A percentile compares a stretch with the other conserved stretches of the same genome.
These are phyloP conservation scores for Ascochyta rabiei DNA, from an alignment of 2,329 filamentous ascomycete genomes.

Conservation along the genomic window DNA sequence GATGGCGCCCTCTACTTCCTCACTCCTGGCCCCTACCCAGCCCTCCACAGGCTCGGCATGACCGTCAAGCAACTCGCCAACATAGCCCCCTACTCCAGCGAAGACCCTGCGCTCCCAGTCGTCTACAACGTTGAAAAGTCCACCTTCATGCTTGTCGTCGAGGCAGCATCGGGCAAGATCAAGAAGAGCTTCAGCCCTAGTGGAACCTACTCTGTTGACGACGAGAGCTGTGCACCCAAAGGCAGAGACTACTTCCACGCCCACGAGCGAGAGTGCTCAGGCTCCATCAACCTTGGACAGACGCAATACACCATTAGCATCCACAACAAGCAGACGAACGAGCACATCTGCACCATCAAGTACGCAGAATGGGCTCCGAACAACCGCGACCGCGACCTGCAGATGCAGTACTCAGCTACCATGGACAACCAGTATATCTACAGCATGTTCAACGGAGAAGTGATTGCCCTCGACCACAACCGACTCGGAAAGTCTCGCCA, in stretches of 20 bases:
- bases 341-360: conserved; percentile 83
- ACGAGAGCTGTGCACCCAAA: conserved; percentile 75
- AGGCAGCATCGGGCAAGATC: conserved; percentile 82
- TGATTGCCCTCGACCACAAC: conserved; percentile 79
- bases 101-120: conserved; percentile 69
- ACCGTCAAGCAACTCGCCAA: conserved; percentile 90
- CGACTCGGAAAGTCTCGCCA: conserved; percentile 47
- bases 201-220: conserved; percentile 70
- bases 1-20: conserved; percentile 89
- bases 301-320: conserved; percentile 92
- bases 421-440: conserved; percentile 91
- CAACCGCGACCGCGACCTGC: conserved; percentile 85
- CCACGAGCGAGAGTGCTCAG: conserved; percentile 69
- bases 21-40: conserved; percentile 67
- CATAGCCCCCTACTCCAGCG: conserved; percentile 75
- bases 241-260: conserved; percentile 60
- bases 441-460: conserved; percentile 80
- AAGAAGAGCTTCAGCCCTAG: conserved; percentile 82
- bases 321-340: conserved; percentile 73
- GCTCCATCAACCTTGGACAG: conserved; percentile 78
- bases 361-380: conserved; percentile 97
- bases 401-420: conserved; percentile 78
- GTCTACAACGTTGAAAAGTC: conserved; percentile 92
- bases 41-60: conserved; percentile 69
- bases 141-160: conserved; percentile 85